Percentiles rank a stretch among this genome's conserved stretches.
phyloP scores from a whole-genome alignment of 805 yeast species.

The Priceomyces castillae region DNA sequence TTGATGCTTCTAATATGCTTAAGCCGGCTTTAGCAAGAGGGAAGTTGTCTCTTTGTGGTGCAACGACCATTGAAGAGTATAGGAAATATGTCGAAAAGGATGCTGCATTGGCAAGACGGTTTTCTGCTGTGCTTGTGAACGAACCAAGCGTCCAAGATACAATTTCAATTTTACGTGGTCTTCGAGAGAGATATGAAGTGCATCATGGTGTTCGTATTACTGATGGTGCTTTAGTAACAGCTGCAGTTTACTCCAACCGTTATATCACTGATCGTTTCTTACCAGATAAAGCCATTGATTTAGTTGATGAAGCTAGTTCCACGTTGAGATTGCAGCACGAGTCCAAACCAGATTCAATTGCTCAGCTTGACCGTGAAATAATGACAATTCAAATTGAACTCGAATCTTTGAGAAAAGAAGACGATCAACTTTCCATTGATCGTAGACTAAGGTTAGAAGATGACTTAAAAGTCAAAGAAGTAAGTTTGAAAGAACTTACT shows the following conservation, averaged over 20 bases:
- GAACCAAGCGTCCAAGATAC: constrained; percentile 93
- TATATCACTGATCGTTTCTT: constrained; percentile 87
- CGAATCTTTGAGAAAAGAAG: constrained; percentile 90
- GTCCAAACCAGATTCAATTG: constrained; percentile 93
- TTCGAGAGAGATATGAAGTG: constrained; percentile 91
- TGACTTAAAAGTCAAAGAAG: constrained; percentile 59
- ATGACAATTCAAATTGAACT: constrained; percentile 95
- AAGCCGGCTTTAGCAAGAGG: constrained; percentile 96
- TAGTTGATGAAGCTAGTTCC: constrained; percentile 97
- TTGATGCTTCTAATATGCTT: constrained; percentile 90
- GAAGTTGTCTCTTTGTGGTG: constrained; percentile 88
- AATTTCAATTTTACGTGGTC: constrained; percentile 86
- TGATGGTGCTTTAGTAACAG: constrained; percentile 90
- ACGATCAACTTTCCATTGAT: constrained; percentile 78
- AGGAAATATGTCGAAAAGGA: constrained; percentile 92
- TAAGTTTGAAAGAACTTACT: constrained; percentile 69
- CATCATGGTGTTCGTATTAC: constrained; percentile 96
- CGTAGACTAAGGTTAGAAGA: constrained; percentile 71
- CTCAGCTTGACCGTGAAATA: constrained; percentile 79
- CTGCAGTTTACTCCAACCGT: constrained; percentile 85
- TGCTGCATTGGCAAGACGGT: constrained; percentile 91
- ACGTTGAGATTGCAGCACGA: constrained; percentile 93
- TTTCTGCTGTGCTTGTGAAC: constrained; percentile 79
- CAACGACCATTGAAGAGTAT: constrained; percentile 93
- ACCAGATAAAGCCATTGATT: constrained; percentile 96